These are phyloP conservation scores for Alnus glutinosa DNA, from an alignment of 306 rosid species.

Conservation along the genomic window DNA sequence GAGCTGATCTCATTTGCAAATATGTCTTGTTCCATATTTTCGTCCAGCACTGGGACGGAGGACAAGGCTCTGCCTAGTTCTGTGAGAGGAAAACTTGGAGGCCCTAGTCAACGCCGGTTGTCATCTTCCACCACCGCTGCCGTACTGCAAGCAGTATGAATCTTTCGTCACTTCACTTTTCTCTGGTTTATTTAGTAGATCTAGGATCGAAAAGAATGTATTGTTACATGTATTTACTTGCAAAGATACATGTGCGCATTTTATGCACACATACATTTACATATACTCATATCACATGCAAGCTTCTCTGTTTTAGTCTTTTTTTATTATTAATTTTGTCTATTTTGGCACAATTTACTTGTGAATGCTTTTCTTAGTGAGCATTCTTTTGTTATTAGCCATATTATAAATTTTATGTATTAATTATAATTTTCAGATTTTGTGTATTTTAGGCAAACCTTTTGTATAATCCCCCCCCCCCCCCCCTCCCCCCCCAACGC, in stretches of 20 bases:
- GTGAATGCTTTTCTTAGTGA: background rate
- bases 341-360: background rate
- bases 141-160: slow-evolving; percentile 79
- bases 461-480: background rate
- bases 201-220: background rate
- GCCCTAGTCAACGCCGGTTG: slow-evolving; percentile 94
- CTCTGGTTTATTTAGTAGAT: slow-evolving; percentile 22
- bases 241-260: background rate
- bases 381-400: background rate
- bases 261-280: background rate
- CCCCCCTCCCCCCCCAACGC: too few relatives aligned
- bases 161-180: slow-evolving; percentile 28
- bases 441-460: too few relatives aligned
- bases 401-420: background rate
- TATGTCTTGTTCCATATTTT: slow-evolving; percentile 69
- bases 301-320: background rate
- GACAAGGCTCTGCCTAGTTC: slow-evolving; percentile 67
- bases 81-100: slow-evolving; percentile 94
- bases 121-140: slow-evolving; percentile 62
- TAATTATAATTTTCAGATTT: background rate
- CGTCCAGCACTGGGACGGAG: slow-evolving; percentile 45
- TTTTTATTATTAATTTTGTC: background rate
- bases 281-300: background rate
- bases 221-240: background rate
- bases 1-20: slow-evolving; percentile 70